phyloP scores from a whole-genome alignment of 345 rosid genomes.

The Eucalyptus pumila region DNA sequence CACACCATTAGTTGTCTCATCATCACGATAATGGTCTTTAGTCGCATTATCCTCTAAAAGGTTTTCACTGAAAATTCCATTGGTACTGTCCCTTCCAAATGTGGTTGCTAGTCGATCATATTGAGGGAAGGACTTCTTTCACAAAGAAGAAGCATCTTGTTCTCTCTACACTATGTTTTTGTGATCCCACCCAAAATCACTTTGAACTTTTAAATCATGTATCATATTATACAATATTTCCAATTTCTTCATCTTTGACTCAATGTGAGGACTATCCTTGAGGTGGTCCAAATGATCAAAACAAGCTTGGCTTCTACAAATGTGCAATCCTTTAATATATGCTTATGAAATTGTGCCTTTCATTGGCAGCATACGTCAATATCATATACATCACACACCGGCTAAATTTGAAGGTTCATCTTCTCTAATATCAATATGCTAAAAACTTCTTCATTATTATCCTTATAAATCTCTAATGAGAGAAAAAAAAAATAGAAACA shows the following conservation, averaged over 20 bases:
- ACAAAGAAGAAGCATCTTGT: neutral
- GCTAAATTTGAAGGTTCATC: neutral
- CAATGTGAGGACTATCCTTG: neutral
- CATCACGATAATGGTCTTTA: neutral
- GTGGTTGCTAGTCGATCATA: neutral
- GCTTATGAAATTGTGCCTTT: neutral
- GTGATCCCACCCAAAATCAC: neutral
- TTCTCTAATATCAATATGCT: neutral
- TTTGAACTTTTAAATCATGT: too few species aligned
- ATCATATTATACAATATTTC: neutral
- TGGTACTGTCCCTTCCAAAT: neutral
- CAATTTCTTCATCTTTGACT: neutral
- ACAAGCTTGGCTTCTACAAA: neutral
- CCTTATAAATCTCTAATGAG: neutral
- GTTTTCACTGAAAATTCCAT: neutral
- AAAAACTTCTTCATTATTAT: neutral
- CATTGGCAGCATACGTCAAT: neutral
- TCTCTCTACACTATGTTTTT: neutral
- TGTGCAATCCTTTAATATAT: neutral
- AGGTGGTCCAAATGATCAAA: neutral
- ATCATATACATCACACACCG: neutral
- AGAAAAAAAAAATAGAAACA: neutral
- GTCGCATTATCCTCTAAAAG: neutral
- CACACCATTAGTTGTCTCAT: neutral
- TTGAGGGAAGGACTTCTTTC: neutral